phyloP scores from a whole-genome alignment of 805 yeast genomes.

The Candida tammaniensis region DNA sequence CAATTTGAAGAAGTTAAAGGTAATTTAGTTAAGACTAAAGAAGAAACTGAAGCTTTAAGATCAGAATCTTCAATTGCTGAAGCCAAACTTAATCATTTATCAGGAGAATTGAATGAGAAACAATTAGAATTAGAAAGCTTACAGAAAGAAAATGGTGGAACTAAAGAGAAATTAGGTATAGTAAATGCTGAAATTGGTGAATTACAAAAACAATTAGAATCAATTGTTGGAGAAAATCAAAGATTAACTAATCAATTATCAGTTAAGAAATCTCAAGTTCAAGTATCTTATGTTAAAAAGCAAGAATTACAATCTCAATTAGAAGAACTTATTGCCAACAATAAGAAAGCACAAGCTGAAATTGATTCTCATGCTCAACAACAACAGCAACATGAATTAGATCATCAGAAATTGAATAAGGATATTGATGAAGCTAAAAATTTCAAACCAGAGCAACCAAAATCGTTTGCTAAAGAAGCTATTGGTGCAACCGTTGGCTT shows the following conservation, averaged over 20 bases:
- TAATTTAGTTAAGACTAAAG: constrained; percentile 53
- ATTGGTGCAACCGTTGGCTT: constrained; percentile 20
- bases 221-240: constrained; percentile 51
- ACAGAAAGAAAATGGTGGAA: constrained; percentile 61
- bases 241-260: constrained; percentile 62
- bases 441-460: constrained; percentile 14
- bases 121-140: constrained; percentile 60
- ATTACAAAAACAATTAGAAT: constrained; percentile 53
- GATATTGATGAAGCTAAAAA: constrained; percentile 12
- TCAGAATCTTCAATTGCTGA: constrained; percentile 75
- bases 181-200: constrained; percentile 66
- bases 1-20: constrained; percentile 73
- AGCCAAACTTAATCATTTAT: constrained; percentile 71
- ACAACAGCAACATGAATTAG: constrained; percentile 13
- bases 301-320: constrained; percentile 34
- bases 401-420: constrained; percentile 14
- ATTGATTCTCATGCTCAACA: constrained; percentile 18
- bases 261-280: constrained; percentile 69
- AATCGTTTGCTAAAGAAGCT: constrained; percentile 6
- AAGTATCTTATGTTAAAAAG: constrained; percentile 52
- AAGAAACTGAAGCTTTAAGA: constrained; percentile 66
- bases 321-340: constrained; percentile 22
- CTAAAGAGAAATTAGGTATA: constrained; percentile 66
- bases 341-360: constrained; percentile 22
- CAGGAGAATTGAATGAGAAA: constrained; percentile 58